Evolutionary conservation across 2,329 filamentous ascomycete genomes (phyloP), one percentile per base, ranked within the genome.

Genomic region (Penicillium verrucosum): DNA sequence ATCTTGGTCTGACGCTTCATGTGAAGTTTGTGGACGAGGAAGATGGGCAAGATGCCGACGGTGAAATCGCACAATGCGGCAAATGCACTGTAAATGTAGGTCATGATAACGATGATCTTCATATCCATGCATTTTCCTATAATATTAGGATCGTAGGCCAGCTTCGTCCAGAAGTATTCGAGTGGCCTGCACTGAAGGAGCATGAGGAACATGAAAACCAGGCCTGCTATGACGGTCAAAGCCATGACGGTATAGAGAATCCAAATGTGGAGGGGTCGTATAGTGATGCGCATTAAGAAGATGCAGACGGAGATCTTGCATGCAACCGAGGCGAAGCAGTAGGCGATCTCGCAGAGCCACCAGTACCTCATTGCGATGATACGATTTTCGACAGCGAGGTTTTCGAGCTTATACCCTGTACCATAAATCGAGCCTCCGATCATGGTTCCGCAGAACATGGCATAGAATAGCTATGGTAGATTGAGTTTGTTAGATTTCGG

Each of bases 11-110:
- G 75, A 12, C 60, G 68, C 50, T 79, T 78, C 78, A 86, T 84
- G 49, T 84, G 78, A 30, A 86, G 67, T n/a, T 78, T 77, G 68
- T 74, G 78, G 1, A 86, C 75, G 3, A 87, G 73, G 61, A 81
- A 81, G 10, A 82, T 77, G 0, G 82, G 82, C 5, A 84, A 67
- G 30, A 83, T 75, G 3, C 78, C 75, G 6, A 83, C 72, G 12
- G 80, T 81, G 55, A 82, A 82, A 66, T 84, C 82, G 49, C 78
- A 79, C 14, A 68, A 14, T 1, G 68, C 70, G 1, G 70, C 65
- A 55, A 73, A 66, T 1, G 54, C 65, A 54, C 70, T 72, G 56
- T 72, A 73, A 4, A 72, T 61, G 32, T 73, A 73, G 25, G 69
- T 70, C 68, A 72, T 71, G 44, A 49, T 61, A 51, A 73, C 66